These are phyloP conservation scores for Furculomyces boomerangus DNA, from an alignment of 371 early-diverging fungal species.

Conservation along the genomic window DNA sequence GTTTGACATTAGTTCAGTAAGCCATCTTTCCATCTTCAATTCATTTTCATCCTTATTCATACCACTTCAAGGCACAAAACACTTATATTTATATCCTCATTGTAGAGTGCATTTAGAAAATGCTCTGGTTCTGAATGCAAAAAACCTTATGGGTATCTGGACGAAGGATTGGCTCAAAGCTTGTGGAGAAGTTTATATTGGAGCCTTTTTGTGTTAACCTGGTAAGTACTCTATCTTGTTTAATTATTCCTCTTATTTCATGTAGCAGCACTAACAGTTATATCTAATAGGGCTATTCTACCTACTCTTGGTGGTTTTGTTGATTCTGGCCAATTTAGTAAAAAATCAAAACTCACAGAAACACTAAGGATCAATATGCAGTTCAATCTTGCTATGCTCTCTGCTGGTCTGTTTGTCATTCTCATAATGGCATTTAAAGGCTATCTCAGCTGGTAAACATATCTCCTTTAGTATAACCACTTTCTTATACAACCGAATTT, in stretches of 20 bases:
- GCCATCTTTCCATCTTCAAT: slow-evolving; percentile 2
- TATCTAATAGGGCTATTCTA: slow-evolving; percentile 42
- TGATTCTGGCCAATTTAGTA: slow-evolving; percentile 65
- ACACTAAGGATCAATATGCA: slow-evolving; percentile 60
- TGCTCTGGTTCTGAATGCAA: slow-evolving; percentile 30
- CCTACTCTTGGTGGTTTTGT: slow-evolving; percentile 73
- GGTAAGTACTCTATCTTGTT: slow-evolving; percentile 27
- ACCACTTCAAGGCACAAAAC: not conserved
- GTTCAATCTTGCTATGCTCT: slow-evolving; percentile 53
- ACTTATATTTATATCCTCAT: not conserved
- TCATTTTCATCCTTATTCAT: not conserved
- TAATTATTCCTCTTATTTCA: not conserved
- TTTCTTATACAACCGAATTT: not conserved
- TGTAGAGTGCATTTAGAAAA: slow-evolving; percentile 35
- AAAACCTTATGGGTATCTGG: slow-evolving; percentile 58
- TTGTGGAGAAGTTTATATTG: slow-evolving; percentile 83
- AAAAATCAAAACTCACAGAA: slow-evolving; percentile 35
- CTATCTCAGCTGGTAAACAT: slow-evolving; percentile 8
- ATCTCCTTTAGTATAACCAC: not conserved
- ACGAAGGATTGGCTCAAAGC: slow-evolving; percentile 38
- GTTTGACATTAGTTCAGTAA: slow-evolving; percentile 76
- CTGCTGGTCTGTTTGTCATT: slow-evolving; percentile 30
- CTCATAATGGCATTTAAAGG: slow-evolving; percentile 49
- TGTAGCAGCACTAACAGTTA: not conserved
- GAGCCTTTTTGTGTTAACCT: slow-evolving; percentile 75